These are phyloP conservation scores for Teratosphaeria epicoccoides DNA, from an alignment of 2,329 filamentous ascomycete species.

Conservation along the genomic window DNA sequence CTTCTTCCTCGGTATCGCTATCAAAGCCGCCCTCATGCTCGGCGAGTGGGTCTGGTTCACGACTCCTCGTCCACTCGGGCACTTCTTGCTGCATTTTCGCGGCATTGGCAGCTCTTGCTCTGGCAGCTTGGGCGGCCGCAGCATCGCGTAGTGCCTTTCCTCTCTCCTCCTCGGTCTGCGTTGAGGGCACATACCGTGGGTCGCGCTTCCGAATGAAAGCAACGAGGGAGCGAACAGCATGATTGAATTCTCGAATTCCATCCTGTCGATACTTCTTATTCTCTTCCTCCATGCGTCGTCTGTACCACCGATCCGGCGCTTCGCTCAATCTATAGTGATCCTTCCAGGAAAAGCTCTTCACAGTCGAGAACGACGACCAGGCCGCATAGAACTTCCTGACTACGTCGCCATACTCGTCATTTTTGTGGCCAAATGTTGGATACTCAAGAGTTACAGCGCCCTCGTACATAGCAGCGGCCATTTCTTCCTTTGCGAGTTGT, in stretches of 20 bases:
- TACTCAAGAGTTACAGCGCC: conserved; percentile 53
- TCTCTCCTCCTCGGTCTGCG: conserved; percentile 67
- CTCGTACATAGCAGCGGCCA: conserved; percentile 55
- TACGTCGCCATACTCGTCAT: conserved; percentile 62
- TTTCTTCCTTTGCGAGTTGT: conserved; percentile 69
- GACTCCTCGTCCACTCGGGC: conserved; percentile 64
- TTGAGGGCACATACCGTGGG: conserved; percentile 68
- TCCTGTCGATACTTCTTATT: conserved; percentile 78
- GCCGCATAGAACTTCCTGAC: conserved; percentile 70
- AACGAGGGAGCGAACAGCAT: conserved; percentile 76
- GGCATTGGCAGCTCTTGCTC: conserved; percentile 70
- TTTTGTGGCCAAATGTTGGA: conserved; percentile 70
- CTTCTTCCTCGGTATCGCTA: conserved; percentile 38
- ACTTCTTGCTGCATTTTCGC: conserved; percentile 57
- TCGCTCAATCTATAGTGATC: conserved; percentile 75
- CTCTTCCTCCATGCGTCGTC: conserved; percentile 88
- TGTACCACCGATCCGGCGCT: conserved; percentile 72
- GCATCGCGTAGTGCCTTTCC: conserved; percentile 68
- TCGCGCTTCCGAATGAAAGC: conserved; percentile 86
- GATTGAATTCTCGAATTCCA: conserved; percentile 79
- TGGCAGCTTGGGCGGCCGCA: conserved; percentile 71
- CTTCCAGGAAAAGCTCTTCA: conserved; percentile 80
- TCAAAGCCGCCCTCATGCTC: conserved; percentile 40
- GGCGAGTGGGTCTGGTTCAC: conserved; percentile 43
- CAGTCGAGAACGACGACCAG: conserved; percentile 75